Conservation (phyloP, 257 asterid genomes). For the Solanum paucissectum region DNA sequence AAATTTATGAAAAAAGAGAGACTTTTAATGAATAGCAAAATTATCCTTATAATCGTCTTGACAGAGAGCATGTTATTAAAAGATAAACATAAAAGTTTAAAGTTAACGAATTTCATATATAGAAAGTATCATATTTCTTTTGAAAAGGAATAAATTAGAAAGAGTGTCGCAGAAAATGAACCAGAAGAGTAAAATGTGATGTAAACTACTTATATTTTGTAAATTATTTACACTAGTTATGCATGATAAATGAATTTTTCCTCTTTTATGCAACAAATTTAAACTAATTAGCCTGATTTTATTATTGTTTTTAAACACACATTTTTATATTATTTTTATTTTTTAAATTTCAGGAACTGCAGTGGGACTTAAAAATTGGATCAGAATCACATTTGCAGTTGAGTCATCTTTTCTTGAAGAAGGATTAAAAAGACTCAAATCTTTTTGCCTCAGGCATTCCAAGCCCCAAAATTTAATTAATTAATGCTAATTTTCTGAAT, state of each 20-base stretch:
- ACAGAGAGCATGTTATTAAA: background rate
- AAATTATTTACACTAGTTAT: background rate
- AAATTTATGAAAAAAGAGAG: background rate
- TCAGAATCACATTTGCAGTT: slow-evolving; percentile 49
- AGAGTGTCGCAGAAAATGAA: background rate
- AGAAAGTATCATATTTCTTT: background rate
- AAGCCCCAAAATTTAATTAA: background rate
- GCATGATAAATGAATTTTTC: background rate
- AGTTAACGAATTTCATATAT: background rate
- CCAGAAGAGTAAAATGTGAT: background rate
- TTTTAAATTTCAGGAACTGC: slow-evolving; percentile 35
- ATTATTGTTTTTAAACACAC: background rate
- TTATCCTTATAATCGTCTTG: background rate
- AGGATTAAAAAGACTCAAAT: slow-evolving; percentile 38
- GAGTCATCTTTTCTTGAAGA: slow-evolving; percentile 32
- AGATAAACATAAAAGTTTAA: background rate
- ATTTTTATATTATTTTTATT: background rate
- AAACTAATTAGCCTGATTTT: background rate
- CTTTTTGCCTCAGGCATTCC: slow-evolving; percentile 51
- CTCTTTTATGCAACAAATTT: background rate
- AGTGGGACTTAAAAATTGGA: slow-evolving; percentile 47
- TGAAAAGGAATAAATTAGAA: background rate
- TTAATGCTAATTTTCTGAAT: background rate
- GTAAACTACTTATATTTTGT: background rate
- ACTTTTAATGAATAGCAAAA: background rate